A percentile compares a stretch with the other conserved stretches of the same genome.
Conservation (phyloP, 2,329 filamentous ascomycete genomes). For the Cadophora sp. region DNA sequence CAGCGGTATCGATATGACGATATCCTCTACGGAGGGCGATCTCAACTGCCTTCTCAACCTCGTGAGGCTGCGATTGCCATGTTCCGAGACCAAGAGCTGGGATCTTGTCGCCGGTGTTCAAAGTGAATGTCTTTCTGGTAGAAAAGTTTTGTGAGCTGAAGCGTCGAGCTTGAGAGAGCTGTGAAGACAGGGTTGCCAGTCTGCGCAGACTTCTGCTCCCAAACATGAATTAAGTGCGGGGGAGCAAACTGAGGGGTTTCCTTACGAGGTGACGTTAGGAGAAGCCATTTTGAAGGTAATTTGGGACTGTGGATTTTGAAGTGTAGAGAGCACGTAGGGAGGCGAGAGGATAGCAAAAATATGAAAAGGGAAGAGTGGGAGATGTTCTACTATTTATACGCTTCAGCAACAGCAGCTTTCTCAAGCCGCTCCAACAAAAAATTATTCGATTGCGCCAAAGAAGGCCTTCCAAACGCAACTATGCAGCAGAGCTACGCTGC, state of each 20-base stretch:
- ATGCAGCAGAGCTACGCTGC: constrained; percentile 15
- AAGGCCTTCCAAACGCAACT: constrained; percentile 13
- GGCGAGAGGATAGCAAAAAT: background rate
- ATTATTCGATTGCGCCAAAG: constrained; percentile 21
- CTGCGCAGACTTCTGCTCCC: constrained; percentile 42
- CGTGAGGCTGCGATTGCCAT: constrained; percentile 73
- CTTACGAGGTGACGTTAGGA: constrained; percentile 42
- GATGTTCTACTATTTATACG: constrained; percentile 31
- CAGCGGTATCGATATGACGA: constrained; percentile 73
- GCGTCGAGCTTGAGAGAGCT: constrained; percentile 25
- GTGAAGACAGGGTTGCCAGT: constrained; percentile 32
- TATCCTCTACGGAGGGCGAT: constrained; percentile 72
- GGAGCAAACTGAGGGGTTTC: constrained; percentile 21
- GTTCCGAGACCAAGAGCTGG: constrained; percentile 79
- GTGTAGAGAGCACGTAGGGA: background rate
- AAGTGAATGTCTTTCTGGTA: constrained; percentile 62
- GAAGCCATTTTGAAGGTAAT: constrained; percentile 41
- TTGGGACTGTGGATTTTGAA: background rate
- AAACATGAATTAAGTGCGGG: constrained; percentile 30
- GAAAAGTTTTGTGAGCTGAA: constrained; percentile 28
- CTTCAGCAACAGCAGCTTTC: background rate
- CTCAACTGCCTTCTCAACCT: constrained; percentile 75
- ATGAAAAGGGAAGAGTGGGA: constrained; percentile 19
- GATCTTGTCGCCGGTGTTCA: constrained; percentile 81
- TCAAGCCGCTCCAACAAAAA: constrained; percentile 4